Evolutionary conservation across 164 flowering plant species (phyloP).

Genomic region (Chimonanthus praecox): DNA sequence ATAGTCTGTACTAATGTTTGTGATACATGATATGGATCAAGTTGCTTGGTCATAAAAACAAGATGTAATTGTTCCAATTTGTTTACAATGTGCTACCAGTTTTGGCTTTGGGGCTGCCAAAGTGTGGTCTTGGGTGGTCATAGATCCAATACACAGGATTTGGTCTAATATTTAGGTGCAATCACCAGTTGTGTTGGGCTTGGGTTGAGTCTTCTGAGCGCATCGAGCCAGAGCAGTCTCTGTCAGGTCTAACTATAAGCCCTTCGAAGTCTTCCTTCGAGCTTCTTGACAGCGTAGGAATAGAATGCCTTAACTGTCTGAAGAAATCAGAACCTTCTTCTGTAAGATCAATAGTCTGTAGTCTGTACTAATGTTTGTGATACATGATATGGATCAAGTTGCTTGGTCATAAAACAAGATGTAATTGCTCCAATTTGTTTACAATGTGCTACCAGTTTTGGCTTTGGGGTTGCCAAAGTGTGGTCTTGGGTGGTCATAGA

Average conservation of each 20-base stretch:
- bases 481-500: background rate
- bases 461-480: background rate
- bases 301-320: constrained; percentile 54
- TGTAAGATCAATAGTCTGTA: constrained; percentile 52
- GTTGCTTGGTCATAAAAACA: background rate
- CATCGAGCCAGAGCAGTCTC: too few relatives aligned
- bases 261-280: constrained; percentile 43
- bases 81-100: background rate
- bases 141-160: too few relatives aligned
- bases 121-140: background rate
- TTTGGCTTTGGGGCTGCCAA: background rate
- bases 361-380: background rate
- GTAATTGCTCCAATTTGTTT: background rate
- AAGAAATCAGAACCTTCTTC: constrained; percentile 32
- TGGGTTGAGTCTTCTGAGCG: too few relatives aligned
- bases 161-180: too few relatives aligned
- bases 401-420: background rate
- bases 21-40: background rate
- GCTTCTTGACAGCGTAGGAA: constrained; percentile 73
- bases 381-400: constrained; percentile 1
- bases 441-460: background rate
- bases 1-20: background rate
- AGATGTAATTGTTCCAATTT: background rate
- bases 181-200: too few relatives aligned
- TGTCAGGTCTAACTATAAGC: too few relatives aligned